Conservation (phyloP, 2,329 filamentous ascomycete species). For the Ophiostoma novo-ulmi region DNA sequence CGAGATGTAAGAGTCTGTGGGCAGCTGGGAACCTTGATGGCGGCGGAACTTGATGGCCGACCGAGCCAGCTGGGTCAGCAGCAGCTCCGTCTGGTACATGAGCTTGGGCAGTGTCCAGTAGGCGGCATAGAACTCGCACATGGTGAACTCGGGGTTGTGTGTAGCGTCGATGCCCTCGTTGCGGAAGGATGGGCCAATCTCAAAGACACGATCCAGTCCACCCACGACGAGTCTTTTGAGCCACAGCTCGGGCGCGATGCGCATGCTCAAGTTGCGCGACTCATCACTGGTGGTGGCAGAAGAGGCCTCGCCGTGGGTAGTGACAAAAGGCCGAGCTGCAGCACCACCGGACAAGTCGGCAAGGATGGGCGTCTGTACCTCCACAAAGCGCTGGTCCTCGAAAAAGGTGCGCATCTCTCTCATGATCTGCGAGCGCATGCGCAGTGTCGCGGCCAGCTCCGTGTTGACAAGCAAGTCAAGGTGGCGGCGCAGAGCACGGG, state of each 20-base stretch:
- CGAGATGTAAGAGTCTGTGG: constrained; percentile 29
- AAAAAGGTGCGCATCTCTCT: constrained; percentile 70
- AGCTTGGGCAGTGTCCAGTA: constrained; percentile 72
- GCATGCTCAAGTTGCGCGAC: constrained; percentile 54
- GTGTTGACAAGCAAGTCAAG: constrained; percentile 78
- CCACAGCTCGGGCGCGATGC: constrained; percentile 93
- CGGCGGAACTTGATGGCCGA: constrained; percentile 38
- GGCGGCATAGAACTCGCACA: constrained; percentile 92
- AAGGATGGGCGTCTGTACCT: constrained; percentile 88
- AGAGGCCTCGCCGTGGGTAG: constrained; percentile 42
- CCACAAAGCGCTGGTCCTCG: constrained; percentile 65
- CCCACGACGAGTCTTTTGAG: constrained; percentile 87
- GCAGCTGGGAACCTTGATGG: neutral
- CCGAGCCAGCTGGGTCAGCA: constrained; percentile 52
- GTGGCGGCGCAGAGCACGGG: constrained; percentile 70
- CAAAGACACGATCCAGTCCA: constrained; percentile 82
- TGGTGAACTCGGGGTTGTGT: constrained; percentile 96
- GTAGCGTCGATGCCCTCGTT: constrained; percentile 90
- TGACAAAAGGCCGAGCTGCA: constrained; percentile 79
- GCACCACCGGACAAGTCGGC: constrained; percentile 81
- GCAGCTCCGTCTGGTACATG: constrained; percentile 67
- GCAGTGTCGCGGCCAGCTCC: constrained; percentile 55
- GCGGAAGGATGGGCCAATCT: constrained; percentile 86
- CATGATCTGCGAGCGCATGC: constrained; percentile 69
- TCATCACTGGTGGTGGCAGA: neutral